A percentile compares a stretch with the other conserved stretches of the same genome.
Evolutionary conservation across 257 asterid species (phyloP).

Genomic region (Solanum gandarillasii): DNA sequence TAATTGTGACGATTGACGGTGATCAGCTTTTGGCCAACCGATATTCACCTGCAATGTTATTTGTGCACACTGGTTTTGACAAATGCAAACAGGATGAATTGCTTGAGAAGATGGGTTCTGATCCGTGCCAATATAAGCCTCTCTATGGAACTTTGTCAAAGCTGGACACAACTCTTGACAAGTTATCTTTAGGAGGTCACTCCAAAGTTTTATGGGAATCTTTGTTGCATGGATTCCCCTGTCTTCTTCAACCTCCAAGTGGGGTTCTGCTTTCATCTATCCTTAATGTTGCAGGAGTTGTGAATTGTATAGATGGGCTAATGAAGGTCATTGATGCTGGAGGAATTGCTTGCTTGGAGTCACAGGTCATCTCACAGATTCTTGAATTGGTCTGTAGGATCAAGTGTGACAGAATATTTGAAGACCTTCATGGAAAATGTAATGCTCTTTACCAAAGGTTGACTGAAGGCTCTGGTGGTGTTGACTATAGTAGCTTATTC

Average conservation of each 20-base stretch:
- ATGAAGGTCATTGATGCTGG: constrained; percentile 40
- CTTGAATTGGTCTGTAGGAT: constrained; percentile 61
- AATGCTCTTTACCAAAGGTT: constrained; percentile 51
- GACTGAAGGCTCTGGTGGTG: constrained; percentile 48
- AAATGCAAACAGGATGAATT: constrained; percentile 46
- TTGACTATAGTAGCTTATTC: constrained; percentile 55
- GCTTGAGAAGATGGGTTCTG: constrained; percentile 42
- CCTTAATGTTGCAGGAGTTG: constrained; percentile 52
- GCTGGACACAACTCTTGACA: constrained; percentile 40
- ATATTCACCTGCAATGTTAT: constrained; percentile 53
- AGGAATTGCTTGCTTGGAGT: constrained; percentile 35
- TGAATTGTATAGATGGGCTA: constrained; percentile 47
- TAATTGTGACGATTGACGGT: constrained; percentile 34
- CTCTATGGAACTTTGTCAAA: constrained; percentile 46
- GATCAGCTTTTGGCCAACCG: constrained; percentile 28
- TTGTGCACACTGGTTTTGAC: constrained; percentile 52
- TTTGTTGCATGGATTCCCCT: constrained; percentile 79
- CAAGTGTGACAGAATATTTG: constrained; percentile 73
- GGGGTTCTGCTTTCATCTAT: constrained; percentile 73
- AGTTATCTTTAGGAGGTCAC: constrained; percentile 47
- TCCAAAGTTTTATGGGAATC: constrained; percentile 65
- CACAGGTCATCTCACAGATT: constrained; percentile 43
- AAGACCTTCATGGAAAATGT: constrained; percentile 49
- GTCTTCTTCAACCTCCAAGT: constrained; percentile 35
- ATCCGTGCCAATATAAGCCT: constrained; percentile 37